These are phyloP conservation scores for Pseudocercospora eumusae DNA, from an alignment of 2,329 filamentous ascomycete species.

Conservation along the genomic window DNA sequence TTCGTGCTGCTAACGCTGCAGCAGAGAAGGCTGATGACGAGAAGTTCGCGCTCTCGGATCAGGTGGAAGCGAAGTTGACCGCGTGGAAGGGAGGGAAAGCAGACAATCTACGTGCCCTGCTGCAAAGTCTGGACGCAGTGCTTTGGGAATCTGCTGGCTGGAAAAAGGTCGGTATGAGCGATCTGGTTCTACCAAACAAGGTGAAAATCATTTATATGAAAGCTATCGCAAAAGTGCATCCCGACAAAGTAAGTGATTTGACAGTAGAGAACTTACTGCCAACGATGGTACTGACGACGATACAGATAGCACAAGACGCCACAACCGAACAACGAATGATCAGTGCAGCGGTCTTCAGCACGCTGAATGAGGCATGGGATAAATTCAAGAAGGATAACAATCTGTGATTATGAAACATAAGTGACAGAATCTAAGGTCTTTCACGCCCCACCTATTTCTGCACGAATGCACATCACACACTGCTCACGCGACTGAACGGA, in stretches of 20 bases:
- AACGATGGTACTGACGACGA: conserved; percentile 15
- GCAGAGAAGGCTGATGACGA: conserved; percentile 88
- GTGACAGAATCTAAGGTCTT: background rate
- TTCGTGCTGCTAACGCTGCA: conserved; percentile 81
- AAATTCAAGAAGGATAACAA: conserved; percentile 67
- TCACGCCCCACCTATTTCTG: background rate
- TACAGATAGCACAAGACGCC: conserved; percentile 61
- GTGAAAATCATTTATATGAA: conserved; percentile 99
- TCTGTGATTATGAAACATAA: conserved; percentile 41
- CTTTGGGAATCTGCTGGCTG: conserved; percentile 91
- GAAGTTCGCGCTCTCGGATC: conserved; percentile 83
- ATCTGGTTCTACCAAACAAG: conserved; percentile 87
- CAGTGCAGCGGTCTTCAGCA: conserved; percentile 64
- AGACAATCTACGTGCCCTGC: conserved; percentile 84
- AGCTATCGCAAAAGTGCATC: conserved; percentile 97
- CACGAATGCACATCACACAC: background rate
- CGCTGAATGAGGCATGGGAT: conserved; percentile 68
- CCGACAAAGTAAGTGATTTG: conserved; percentile 79
- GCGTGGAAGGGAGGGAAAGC: conserved; percentile 89
- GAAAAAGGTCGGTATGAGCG: conserved; percentile 95
- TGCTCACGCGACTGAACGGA: too few species aligned
- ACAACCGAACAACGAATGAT: conserved; percentile 69
- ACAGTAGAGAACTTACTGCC: background rate
- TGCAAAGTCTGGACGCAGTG: conserved; percentile 83
- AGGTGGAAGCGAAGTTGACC: conserved; percentile 75